Evolutionary conservation across 208 protist species (phyloP).

Genomic region (Trypanosoma mega): DNA sequence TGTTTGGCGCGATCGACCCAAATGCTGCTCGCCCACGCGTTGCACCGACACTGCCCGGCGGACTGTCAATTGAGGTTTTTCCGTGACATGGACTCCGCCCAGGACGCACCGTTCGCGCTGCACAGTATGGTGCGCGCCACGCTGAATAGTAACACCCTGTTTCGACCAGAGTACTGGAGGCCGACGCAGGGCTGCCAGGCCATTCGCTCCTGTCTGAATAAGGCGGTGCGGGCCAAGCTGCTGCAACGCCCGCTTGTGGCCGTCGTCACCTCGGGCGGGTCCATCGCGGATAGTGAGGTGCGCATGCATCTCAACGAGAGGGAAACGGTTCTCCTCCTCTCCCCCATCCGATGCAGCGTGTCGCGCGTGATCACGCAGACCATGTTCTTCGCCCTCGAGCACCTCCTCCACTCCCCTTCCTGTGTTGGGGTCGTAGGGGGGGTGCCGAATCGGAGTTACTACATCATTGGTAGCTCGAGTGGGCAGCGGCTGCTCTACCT

Average conservation of each 20-base stretch:
- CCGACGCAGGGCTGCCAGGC: conserved; percentile 76
- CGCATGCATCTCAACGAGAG: conserved; percentile 13
- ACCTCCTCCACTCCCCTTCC: conserved; percentile 45
- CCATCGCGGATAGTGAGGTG: conserved; percentile 49
- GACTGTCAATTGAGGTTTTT: conserved; percentile 49
- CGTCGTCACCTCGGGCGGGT: conserved; percentile 46
- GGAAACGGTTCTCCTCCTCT: conserved; percentile 59
- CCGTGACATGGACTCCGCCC: conserved; percentile 33
- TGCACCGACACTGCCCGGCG: conserved; percentile 31
- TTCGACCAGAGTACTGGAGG: conserved; percentile 69
- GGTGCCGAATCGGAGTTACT: conserved; percentile 64
- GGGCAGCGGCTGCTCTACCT: conserved; percentile 63
- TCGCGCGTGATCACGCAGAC: conserved; percentile 43
- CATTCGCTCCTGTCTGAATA: conserved; percentile 43
- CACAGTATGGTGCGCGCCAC: conserved; percentile 60
- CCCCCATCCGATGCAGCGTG: conserved; percentile 47
- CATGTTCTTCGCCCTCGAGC: conserved; percentile 52
- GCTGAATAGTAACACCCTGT: conserved; percentile 25
- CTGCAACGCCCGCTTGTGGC: conserved; percentile 35
- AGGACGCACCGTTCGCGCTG: conserved; percentile 57
- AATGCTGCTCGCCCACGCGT: conserved; percentile 81
- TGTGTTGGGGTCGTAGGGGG: conserved; percentile 77
- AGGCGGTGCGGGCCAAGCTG: conserved; percentile 28
- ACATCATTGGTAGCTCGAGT: conserved; percentile 68
- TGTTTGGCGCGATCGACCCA: conserved; percentile 75